Evolutionary conservation across 345 rosid species (phyloP).

Genomic region (Brassica incana): DNA sequence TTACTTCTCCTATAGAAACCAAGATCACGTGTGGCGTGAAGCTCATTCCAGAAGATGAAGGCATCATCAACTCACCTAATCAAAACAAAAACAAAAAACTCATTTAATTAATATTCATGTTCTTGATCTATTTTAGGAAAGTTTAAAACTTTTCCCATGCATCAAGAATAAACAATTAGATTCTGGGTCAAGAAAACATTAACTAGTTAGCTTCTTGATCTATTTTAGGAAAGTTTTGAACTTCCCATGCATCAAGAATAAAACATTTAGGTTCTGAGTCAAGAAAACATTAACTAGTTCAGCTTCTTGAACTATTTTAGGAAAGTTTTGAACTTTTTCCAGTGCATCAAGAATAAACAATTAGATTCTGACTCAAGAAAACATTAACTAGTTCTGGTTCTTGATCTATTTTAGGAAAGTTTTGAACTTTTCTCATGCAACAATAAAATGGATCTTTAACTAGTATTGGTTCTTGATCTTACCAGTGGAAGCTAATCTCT

Average conservation of each 20-base stretch:
- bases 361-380: too few relatives aligned
- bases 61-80: constrained; percentile 63
- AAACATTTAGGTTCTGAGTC: too few relatives aligned
- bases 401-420: background rate
- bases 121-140: background rate
- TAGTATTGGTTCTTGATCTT: background rate
- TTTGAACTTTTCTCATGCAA: too few relatives aligned
- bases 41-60: constrained; percentile 80
- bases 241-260: too few relatives aligned
- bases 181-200: background rate
- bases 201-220: background rate
- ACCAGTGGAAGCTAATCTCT: constrained; percentile 68
- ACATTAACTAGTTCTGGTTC: background rate
- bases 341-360: too few relatives aligned
- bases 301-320: background rate
- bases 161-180: constrained; percentile 5
- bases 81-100: background rate
- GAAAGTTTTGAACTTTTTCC: too few relatives aligned
- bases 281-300: too few relatives aligned
- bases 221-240: too few relatives aligned
- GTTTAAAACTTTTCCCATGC: background rate
- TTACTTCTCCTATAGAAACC: constrained; percentile 76
- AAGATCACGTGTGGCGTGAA: constrained; percentile 76
- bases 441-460: too few relatives aligned
- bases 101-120: background rate